A percentile compares a stretch with the other conserved stretches of the same genome.
These are phyloP conservation scores for Stagonosporopsis chrysanthemi DNA, from an alignment of 2,329 filamentous ascomycete genomes.

Conservation along the genomic window DNA sequence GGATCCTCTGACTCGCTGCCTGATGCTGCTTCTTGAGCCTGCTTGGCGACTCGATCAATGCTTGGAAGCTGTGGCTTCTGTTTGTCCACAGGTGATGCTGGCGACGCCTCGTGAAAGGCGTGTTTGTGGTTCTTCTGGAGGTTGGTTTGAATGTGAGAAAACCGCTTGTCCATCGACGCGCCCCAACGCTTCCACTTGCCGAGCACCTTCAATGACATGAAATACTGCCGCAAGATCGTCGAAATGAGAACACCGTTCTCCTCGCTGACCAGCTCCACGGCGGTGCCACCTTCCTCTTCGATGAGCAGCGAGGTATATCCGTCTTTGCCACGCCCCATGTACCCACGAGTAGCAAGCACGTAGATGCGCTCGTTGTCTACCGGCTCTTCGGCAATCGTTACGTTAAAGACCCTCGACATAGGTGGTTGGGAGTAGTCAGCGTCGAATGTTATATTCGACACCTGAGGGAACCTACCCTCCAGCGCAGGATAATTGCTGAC, in stretches of 20 bases:
- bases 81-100: slow-evolving; percentile 30
- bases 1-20: slow-evolving; percentile 40
- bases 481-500: slow-evolving; percentile 82
- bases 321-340: slow-evolving; percentile 89
- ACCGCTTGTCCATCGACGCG: slow-evolving; percentile 68
- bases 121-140: slow-evolving; percentile 63
- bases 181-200: slow-evolving; percentile 80
- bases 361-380: slow-evolving; percentile 72
- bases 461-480: slow-evolving; percentile 84
- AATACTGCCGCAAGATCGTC: slow-evolving; percentile 87
- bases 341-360: slow-evolving; percentile 79
- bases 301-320: slow-evolving; percentile 81
- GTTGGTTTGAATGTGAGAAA: slow-evolving; percentile 69
- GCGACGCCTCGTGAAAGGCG: slow-evolving; percentile 54
- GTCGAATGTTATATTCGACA: slow-evolving; percentile 80
- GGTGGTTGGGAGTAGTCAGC: slow-evolving; percentile 71
- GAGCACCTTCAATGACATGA: slow-evolving; percentile 82
- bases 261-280: slow-evolving; percentile 80
- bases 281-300: slow-evolving; percentile 75
- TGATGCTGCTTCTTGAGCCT: slow-evolving; percentile 19
- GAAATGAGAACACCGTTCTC: slow-evolving; percentile 89
- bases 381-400: slow-evolving; percentile 66
- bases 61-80: slow-evolving; percentile 23
- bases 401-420: slow-evolving; percentile 69
- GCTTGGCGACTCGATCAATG: slow-evolving; percentile 21